Evolutionary conservation across 75 land plant species (phyloP), one percentile per base, ranked within the genome.

Genomic region (Pinus taeda): DNA sequence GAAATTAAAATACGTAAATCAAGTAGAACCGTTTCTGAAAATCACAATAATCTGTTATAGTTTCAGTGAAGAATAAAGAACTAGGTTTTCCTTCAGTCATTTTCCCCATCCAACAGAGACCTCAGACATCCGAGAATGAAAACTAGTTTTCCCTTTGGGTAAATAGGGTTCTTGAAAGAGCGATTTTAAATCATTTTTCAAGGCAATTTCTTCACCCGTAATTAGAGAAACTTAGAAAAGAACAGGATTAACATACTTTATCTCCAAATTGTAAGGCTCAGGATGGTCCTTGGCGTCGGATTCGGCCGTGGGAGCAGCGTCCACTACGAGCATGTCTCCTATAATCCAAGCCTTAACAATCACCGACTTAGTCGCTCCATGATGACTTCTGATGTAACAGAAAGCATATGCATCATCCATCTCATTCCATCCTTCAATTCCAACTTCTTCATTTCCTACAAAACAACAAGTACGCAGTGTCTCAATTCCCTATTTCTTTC

Each of bases 341-440:
- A 94, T 79, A 13, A 77, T 81, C 53, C 90, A 60, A 79, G 93
- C 86, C 76, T 97, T 94, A 37, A 92, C 91, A 8, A 90, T 39
- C 22, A 97, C 91, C 36, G 49, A 58, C 71, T 88, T 89, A 57
- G 83, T 83, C 14, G 77, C 76, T 55, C 80, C 81, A 3, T 81
- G 73, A 0, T 82, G 84, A 57, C 29, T 49, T 60, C 88, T 89
- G 1, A 64, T 22, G 60, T 97, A 97, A 29, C 88, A 85, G 49
- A 94, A 97, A 3, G 90, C 95, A 64, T 97, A 95, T 6, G 85
- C 75, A 57, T 88, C 93, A 1, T 92, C 88, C 63, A 89, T 39
- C 13, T 90, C 92, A 77, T 97, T 94, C 99, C 99, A 97, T 9
- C 87, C 84, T 0, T 97, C 99, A n/a, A 89, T 81, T 21, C 93